Conservation (phyloP, 257 asterid genomes). For the Nicotiana sylvestris region DNA sequence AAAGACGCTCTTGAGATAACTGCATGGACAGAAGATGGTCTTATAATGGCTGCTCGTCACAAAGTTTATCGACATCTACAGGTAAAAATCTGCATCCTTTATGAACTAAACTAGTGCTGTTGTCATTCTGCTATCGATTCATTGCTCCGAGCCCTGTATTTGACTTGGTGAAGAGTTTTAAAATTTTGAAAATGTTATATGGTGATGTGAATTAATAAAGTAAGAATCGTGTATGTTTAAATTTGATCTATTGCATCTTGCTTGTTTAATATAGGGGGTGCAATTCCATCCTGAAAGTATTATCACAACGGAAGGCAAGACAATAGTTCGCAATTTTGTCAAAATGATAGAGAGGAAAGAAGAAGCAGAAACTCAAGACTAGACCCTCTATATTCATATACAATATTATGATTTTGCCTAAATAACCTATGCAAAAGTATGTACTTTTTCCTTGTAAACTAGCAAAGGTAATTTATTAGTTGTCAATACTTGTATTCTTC, state of each 20-base stretch:
- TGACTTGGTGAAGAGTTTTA: neutral
- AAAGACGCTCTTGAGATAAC: slow-evolving; percentile 72
- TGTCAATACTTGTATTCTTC: neutral
- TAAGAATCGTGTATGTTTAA: neutral
- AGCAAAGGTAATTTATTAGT: neutral
- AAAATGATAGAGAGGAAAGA: slow-evolving; percentile 64
- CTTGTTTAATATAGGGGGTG: slow-evolving; percentile 59
- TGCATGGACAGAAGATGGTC: slow-evolving; percentile 95
- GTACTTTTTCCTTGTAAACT: neutral
- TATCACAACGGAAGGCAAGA: slow-evolving; percentile 69
- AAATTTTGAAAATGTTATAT: neutral
- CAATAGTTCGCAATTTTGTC: slow-evolving; percentile 63
- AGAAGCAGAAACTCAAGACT: slow-evolving; percentile 36
- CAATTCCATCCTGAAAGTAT: slow-evolving; percentile 92
- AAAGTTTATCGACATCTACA: slow-evolving; percentile 57
- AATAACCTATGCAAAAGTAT: neutral
- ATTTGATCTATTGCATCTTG: neutral
- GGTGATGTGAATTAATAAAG: neutral
- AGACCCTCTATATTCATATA: slow-evolving; percentile 6
- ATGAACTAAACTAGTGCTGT: neutral
- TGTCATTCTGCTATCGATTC: neutral
- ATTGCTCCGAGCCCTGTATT: neutral
- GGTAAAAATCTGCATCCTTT: slow-evolving; percentile 33
- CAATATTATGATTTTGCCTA: neutral
- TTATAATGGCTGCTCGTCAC: slow-evolving; percentile 95